phyloP scores from a whole-genome alignment of 106 monocot genomes.

The Dendrobium catenatum region DNA sequence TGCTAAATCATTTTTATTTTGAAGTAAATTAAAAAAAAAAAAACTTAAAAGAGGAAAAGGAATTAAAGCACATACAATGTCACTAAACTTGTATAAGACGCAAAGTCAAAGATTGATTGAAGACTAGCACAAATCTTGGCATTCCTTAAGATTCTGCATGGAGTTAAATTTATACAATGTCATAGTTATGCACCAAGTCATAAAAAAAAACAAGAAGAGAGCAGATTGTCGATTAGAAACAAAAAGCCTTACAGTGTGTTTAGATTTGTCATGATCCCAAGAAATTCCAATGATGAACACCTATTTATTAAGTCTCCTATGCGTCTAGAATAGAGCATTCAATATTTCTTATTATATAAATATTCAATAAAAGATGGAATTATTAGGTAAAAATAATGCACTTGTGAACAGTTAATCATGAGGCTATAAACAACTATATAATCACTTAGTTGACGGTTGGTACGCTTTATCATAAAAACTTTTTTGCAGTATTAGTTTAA shows the following conservation, averaged over 20 bases:
- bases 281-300: conserved; percentile 59
- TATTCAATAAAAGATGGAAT: neutral
- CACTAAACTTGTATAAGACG: conserved; percentile 27
- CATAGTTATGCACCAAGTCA: conserved; percentile 3
- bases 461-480: no score
- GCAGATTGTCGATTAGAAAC: neutral
- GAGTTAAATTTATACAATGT: neutral
- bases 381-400: no score
- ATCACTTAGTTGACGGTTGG: no score
- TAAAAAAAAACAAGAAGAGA: neutral
- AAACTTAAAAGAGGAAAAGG: no score
- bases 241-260: conserved; percentile 45
- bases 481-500: no score
- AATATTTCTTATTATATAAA: neutral
- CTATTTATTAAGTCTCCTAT: conserved; percentile 66
- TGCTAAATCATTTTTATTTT: neutral
- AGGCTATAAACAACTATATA: no score
- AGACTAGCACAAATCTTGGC: conserved; percentile 53
- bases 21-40: no score
- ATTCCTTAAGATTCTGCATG: conserved; percentile 63
- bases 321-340: conserved; percentile 28
- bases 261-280: conserved; percentile 62
- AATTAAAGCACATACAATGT: conserved; percentile 41
- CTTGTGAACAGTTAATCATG: no score
- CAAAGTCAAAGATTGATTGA: conserved; percentile 22